These are phyloP conservation scores for Sextonia rubra DNA, from an alignment of 164 flowering plant genomes.

Conservation along the genomic window DNA sequence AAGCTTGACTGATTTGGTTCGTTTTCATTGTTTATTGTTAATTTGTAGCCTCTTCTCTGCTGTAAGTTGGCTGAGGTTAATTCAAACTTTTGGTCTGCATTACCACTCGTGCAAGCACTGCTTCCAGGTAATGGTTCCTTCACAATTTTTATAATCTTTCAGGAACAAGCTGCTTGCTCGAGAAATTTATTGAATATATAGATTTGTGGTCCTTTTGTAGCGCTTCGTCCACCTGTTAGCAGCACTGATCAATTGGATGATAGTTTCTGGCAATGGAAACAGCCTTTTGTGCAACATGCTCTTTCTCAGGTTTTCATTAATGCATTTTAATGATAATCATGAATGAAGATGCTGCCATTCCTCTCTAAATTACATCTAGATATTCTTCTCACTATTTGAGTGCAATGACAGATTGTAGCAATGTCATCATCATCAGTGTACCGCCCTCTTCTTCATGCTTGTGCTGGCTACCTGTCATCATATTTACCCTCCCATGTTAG, in stretches of 20 bases:
- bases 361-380: background rate
- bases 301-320: slow-evolving; percentile 55
- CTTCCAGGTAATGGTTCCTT: slow-evolving; percentile 48
- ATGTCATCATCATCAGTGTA: slow-evolving; percentile 55
- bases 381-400: slow-evolving; percentile 13
- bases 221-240: slow-evolving; percentile 72
- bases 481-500: slow-evolving; percentile 80
- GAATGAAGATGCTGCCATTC: background rate
- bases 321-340: slow-evolving; percentile 6
- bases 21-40: background rate
- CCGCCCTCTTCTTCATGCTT: slow-evolving; percentile 68
- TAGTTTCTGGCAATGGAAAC: slow-evolving; percentile 68
- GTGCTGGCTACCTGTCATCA: slow-evolving; percentile 84
- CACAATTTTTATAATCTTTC: background rate
- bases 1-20: background rate
- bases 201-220: slow-evolving; percentile 33
- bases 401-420: slow-evolving; percentile 64
- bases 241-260: slow-evolving; percentile 56
- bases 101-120: slow-evolving; percentile 86
- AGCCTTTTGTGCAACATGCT: slow-evolving; percentile 71
- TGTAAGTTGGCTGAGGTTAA: slow-evolving; percentile 48
- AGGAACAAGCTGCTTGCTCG: background rate
- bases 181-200: slow-evolving; percentile 6
- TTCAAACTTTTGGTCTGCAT: slow-evolving; percentile 66
- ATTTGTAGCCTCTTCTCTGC: slow-evolving; percentile 66